These are phyloP conservation scores for Brassica hybrid DNA, from an alignment of 441 rosid species.

Conservation along the genomic window DNA sequence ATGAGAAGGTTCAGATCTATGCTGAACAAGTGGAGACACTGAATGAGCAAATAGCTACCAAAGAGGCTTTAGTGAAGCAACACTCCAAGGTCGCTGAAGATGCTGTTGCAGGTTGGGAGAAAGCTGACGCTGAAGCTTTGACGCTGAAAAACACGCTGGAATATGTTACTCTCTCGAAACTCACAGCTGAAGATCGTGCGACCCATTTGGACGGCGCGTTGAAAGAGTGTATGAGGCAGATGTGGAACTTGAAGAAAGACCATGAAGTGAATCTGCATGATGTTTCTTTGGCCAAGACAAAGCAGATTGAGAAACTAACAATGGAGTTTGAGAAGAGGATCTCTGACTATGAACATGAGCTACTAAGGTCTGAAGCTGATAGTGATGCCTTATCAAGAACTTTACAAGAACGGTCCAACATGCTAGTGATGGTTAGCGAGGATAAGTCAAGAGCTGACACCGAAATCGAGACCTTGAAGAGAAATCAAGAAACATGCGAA, in stretches of 20 bases:
- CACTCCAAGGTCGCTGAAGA: conserved; percentile 97
- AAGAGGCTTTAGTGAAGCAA: conserved; percentile 87
- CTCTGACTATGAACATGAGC: conserved; percentile 72
- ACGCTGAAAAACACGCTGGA: conserved; percentile 79
- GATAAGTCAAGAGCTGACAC: conserved; percentile 84
- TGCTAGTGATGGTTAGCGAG: conserved; percentile 72
- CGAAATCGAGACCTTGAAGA: conserved; percentile 74
- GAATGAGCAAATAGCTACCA: conserved; percentile 64
- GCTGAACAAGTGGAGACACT: conserved; percentile 63
- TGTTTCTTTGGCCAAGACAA: conserved; percentile 63
- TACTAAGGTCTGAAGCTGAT: conserved; percentile 78
- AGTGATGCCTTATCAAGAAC: conserved; percentile 79
- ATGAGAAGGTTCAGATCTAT: conserved; percentile 62
- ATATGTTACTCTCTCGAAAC: conserved; percentile 78
- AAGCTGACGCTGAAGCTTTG: conserved; percentile 93
- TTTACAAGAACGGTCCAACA: conserved; percentile 83
- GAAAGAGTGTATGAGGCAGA: conserved; percentile 97
- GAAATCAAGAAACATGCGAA: conserved; percentile 81
- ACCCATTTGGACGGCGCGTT: conserved; percentile 92
- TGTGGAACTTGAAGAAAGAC: conserved; percentile 87
- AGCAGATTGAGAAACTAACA: conserved; percentile 72
- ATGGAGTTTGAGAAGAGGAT: conserved; percentile 73
- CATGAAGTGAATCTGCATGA: conserved; percentile 84
- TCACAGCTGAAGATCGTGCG: conserved; percentile 87
- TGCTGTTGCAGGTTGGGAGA: conserved; percentile 99